Base-by-base conservation (phyloP, 768 basidiomycete genomes). In the Royoungia palumana region DNA sequence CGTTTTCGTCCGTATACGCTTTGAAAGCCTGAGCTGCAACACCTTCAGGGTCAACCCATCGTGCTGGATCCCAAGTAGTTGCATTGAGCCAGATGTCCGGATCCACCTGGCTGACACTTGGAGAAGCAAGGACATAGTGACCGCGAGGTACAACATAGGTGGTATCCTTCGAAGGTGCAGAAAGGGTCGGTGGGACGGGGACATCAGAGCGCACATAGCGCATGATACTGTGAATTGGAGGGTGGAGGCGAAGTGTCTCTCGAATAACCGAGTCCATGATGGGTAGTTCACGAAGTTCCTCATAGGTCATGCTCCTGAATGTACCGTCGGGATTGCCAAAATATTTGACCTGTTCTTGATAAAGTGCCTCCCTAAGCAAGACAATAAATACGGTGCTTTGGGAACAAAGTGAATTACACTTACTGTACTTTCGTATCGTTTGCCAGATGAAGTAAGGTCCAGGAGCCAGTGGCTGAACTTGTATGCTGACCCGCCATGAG, bases 401-500 rank as follows among this genome's bases (percentile, higher is more conserved):
- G 14, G 14, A 4, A 17, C 32, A 35, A 11, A 12, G 27, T 17
- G 10, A 8, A 34, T 4, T 19, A 7, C 11, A 79, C 86, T 60
- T 63, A 94, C 90, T 80, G 82, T 52, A 94, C 60, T 21, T 88
- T 82, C 1, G 78, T 79, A 40, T 84, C 79, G 54, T 80, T 72
- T 24, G 94, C 95, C 25, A 98, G 67, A 62, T 96, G 92, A 36
- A 97, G 80, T 34, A 98, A 75, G 14, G 85, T 66, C 96, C 96
- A 99, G 10, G 93, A 86, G 27, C 84, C 84, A 19, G 91, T 87
- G 2, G 96, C 86, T 13, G 96, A 96, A 59, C 89, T 91, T 0
- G 96, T 99, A 70, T 99, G 96, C 72, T 99, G 96, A 34, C 96
- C 96, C 37, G 96, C 96, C 96, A 99, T 98, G 55, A 99, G 83